Evolutionary conservation across 495 filamentous ascomycete species (phyloP).

Genomic region (Aspergillus cristatus): DNA sequence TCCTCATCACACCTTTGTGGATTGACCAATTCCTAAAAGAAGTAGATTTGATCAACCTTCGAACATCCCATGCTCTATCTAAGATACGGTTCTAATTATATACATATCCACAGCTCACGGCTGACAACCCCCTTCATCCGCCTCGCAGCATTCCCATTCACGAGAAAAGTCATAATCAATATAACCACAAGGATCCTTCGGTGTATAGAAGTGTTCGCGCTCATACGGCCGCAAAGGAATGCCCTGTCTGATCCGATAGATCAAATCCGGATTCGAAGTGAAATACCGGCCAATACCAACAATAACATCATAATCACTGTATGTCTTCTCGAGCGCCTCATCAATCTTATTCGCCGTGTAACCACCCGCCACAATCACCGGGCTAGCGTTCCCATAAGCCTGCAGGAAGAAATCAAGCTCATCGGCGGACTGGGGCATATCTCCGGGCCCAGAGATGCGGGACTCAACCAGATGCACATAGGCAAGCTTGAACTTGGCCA

Average conservation of each 20-base stretch:
- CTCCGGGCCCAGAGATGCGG: slow-evolving; percentile 27
- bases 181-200: neutral
- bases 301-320: slow-evolving; percentile 37
- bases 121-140: too few species aligned
- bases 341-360: slow-evolving; percentile 37
- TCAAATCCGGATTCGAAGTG: slow-evolving; percentile 58
- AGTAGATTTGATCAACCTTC: too few species aligned
- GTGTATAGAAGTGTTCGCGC: slow-evolving; percentile 42
- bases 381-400: slow-evolving; percentile 12
- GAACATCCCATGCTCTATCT: too few species aligned
- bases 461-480: slow-evolving; percentile 57
- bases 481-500: slow-evolving; percentile 42
- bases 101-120: too few species aligned
- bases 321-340: slow-evolving; percentile 41
- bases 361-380: slow-evolving; percentile 50
- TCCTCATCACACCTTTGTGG: too few species aligned
- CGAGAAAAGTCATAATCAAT: too few species aligned
- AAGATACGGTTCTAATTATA: too few species aligned
- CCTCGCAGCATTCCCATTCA: too few species aligned
- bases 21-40: too few species aligned
- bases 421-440: slow-evolving; percentile 28
- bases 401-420: slow-evolving; percentile 38
- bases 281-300: slow-evolving; percentile 52
- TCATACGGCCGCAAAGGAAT: slow-evolving; percentile 43
- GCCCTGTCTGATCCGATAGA: slow-evolving; percentile 45